phyloP scores from a whole-genome alignment of 129 eudicot genomes.

The Smallanthus sonchifolius region DNA sequence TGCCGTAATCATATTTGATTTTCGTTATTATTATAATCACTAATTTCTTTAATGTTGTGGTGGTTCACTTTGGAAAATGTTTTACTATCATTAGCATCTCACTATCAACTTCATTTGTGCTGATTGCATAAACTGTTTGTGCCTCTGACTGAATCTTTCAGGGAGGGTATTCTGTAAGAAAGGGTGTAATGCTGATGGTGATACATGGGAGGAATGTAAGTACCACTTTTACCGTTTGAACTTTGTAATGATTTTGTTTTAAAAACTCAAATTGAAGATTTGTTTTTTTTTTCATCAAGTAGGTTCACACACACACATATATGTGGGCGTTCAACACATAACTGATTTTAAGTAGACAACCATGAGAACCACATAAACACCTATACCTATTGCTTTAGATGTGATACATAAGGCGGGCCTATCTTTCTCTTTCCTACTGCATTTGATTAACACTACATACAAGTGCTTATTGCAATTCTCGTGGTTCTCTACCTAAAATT shows the following conservation, averaged over 20 bases:
- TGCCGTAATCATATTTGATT: neutral
- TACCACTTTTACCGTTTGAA: conserved; percentile 4
- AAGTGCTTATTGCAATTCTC: neutral
- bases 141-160: conserved; percentile 25
- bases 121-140: neutral
- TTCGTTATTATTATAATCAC: neutral
- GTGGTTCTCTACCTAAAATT: neutral
- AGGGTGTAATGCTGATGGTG: conserved; percentile 94
- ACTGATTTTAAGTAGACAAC: neutral
- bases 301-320: too few relatives aligned
- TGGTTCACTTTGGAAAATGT: neutral
- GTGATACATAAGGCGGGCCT: neutral
- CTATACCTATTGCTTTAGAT: neutral
- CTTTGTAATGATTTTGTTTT: neutral
- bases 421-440: neutral
- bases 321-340: too few relatives aligned
- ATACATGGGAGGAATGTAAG: conserved; percentile 98
- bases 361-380: neutral
- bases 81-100: conserved; percentile 2
- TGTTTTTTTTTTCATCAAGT: too few relatives aligned
- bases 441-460: neutral
- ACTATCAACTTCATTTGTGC: neutral
- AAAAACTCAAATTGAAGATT: neutral
- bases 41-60: neutral
- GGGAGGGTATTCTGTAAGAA: conserved; percentile 99